Percentiles rank a stretch among this genome's conserved stretches.
phyloP scores from a whole-genome alignment of 164 flowering plant species.

The Cinnamomum micranthum region DNA sequence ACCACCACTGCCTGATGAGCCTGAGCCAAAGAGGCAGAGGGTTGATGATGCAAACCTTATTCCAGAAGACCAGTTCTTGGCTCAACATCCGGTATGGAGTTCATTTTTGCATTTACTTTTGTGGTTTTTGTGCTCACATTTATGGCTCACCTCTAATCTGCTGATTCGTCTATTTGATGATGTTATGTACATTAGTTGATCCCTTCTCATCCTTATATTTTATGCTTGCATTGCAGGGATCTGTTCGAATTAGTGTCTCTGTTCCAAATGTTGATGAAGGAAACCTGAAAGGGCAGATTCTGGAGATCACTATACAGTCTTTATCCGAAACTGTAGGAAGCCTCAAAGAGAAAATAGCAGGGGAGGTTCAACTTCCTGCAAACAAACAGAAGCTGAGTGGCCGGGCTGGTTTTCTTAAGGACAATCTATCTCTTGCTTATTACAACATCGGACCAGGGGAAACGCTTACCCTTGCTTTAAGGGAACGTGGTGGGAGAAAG shows the following conservation, averaged over 20 bases:
- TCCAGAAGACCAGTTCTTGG: conserved; percentile 89
- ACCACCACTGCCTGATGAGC: conserved; percentile 95
- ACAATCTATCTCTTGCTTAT: conserved; percentile 87
- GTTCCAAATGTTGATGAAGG: conserved; percentile 95
- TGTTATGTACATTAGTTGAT: background rate
- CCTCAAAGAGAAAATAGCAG: conserved; percentile 94
- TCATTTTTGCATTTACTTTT: background rate
- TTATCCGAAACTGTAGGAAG: conserved; percentile 86
- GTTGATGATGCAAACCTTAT: conserved; percentile 76
- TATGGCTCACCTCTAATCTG: background rate
- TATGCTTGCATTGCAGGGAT: conserved; percentile 53
- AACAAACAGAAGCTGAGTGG: conserved; percentile 99
- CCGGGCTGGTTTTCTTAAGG: conserved; percentile 93
- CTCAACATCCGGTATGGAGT: conserved; percentile 75
- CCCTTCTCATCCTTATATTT: background rate
- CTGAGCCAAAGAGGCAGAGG: conserved; percentile 94
- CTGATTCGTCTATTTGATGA: background rate
- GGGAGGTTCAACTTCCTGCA: conserved; percentile 93
- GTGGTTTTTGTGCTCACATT: background rate
- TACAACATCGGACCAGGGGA: conserved; percentile 83
- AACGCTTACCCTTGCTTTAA: conserved; percentile 68
- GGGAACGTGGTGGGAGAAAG: conserved; percentile 99
- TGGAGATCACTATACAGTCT: conserved; percentile 82
- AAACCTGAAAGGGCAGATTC: conserved; percentile 76
- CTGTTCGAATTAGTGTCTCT: conserved; percentile 58